Conservation (phyloP, 2,329 filamentous ascomycete species). For the Alternaria dauci region DNA sequence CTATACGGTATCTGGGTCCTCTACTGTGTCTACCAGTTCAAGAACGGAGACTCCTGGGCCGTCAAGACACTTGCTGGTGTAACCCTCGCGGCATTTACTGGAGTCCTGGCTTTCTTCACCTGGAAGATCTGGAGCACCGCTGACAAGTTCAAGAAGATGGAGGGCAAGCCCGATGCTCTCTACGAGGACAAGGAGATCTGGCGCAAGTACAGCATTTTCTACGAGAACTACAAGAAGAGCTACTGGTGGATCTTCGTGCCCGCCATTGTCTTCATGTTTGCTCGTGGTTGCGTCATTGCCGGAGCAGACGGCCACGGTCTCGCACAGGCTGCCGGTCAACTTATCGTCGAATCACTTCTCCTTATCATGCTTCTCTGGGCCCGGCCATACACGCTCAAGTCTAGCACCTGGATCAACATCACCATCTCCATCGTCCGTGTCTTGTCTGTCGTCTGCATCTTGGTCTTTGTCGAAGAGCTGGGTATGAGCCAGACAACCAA, state of each 20-base stretch:
- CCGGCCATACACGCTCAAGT: constrained; percentile 85
- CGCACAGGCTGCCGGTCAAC: constrained; percentile 78
- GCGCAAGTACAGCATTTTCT: constrained; percentile 97
- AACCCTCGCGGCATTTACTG: constrained; percentile 82
- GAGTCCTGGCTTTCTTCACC: constrained; percentile 80
- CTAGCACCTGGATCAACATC: constrained; percentile 92
- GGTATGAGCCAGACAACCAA: constrained; percentile 90
- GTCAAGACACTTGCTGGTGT: constrained; percentile 84
- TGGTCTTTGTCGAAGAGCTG: constrained; percentile 94
- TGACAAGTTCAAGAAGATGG: constrained; percentile 73
- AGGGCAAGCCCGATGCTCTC: constrained; percentile 76
- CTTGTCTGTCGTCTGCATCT: constrained; percentile 84
- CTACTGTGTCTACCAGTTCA: constrained; percentile 97
- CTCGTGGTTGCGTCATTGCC: constrained; percentile 85
- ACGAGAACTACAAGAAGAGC: constrained; percentile 90
- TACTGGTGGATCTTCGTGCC: constrained; percentile 99
- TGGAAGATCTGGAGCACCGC: constrained; percentile 84
- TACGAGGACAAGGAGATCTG: constrained; percentile 91
- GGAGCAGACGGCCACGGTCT: constrained; percentile 86
- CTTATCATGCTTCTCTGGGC: constrained; percentile 82
- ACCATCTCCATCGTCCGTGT: constrained; percentile 88
- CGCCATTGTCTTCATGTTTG: constrained; percentile 86
- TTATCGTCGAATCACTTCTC: constrained; percentile 83
- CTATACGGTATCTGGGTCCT: constrained; percentile 95
- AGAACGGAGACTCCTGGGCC: constrained; percentile 90